phyloP scores from a whole-genome alignment of 768 basidiomycete species.

The Tubosaeta sp. region DNA sequence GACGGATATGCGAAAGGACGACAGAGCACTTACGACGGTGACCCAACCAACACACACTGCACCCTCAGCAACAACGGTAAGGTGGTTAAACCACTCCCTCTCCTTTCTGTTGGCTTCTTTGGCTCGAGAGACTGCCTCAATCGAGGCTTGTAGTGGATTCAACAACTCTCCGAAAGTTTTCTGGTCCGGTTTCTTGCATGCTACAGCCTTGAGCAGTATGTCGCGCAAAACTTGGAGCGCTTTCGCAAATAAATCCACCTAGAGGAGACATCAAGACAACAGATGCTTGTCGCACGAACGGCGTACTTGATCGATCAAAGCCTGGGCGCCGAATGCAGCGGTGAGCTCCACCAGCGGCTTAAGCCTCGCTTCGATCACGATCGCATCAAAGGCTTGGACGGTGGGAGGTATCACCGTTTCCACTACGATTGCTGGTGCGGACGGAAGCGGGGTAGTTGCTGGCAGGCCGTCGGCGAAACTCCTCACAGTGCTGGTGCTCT shows the following conservation, averaged over 20 bases:
- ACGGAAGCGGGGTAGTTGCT: constrained; percentile 27
- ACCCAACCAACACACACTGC: constrained; percentile 86
- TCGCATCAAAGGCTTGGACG: constrained; percentile 70
- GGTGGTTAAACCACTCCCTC: constrained; percentile 77
- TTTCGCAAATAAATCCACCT: constrained; percentile 69
- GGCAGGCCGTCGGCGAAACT: constrained; percentile 23
- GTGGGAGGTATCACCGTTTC: constrained; percentile 48
- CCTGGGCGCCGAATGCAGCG: constrained; percentile 60
- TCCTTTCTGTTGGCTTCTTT: constrained; percentile 81
- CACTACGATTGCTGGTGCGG: constrained; percentile 35
- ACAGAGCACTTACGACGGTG: constrained; percentile 53
- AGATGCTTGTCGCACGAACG: constrained; percentile 2
- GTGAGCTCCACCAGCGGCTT: constrained; percentile 73
- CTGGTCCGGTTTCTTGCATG: constrained; percentile 78
- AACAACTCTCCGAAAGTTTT: constrained; percentile 55
- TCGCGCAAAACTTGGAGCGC: constrained; percentile 65
- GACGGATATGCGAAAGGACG: neutral
- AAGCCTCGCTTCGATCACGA: constrained; percentile 68
- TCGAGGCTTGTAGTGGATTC: constrained; percentile 61
- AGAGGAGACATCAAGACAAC: constrained; percentile 7
- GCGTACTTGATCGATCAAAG: constrained; percentile 74
- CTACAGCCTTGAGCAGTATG: constrained; percentile 60
- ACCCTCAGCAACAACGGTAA: constrained; percentile 80
- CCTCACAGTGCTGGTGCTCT: constrained; percentile 29
- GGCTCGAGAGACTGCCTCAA: constrained; percentile 72